Conservation (phyloP, 495 filamentous ascomycete species). For the Penicillium simplicissimum region DNA sequence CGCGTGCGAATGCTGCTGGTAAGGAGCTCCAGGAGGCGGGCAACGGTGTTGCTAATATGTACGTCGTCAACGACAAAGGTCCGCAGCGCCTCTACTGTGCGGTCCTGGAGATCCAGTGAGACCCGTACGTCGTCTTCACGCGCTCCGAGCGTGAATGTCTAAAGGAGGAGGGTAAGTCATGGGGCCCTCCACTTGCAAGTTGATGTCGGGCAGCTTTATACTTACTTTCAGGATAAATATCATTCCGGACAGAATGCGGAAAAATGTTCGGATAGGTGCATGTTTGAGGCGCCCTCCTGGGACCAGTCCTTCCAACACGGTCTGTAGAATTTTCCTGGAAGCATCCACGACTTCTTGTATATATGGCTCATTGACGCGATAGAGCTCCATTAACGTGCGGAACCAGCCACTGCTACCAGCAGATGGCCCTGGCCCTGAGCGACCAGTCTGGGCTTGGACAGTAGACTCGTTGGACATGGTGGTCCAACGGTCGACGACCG, state of each 20-base stretch:
- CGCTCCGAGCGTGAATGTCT: conserved; percentile 92
- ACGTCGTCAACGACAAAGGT: conserved; percentile 93
- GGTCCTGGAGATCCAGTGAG: conserved; percentile 78
- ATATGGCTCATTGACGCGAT: conserved; percentile 65
- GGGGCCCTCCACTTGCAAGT: neutral
- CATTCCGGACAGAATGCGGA: conserved; percentile 89
- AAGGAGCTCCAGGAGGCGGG: conserved; percentile 83
- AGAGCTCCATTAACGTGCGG: conserved; percentile 56
- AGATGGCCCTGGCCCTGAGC: conserved; percentile 40
- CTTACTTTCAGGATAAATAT: conserved; percentile 85
- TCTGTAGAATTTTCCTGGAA: conserved; percentile 76
- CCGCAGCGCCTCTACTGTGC: conserved; percentile 74
- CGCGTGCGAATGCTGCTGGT: conserved; percentile 71
- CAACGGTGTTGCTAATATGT: conserved; percentile 90
- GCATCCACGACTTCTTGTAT: conserved; percentile 87
- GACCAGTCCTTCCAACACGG: conserved; percentile 79
- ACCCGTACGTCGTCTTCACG: conserved; percentile 83
- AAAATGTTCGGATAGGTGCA: conserved; percentile 89
- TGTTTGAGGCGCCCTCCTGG: conserved; percentile 86
- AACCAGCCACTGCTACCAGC: conserved; percentile 44
- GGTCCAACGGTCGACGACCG: conserved; percentile 90
- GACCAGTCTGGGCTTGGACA: conserved; percentile 36
- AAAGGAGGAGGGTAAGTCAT: conserved; percentile 16
- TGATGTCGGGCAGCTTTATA: neutral
- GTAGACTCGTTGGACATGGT: conserved; percentile 61